Conservation (phyloP, 192 early-diverging fungal genomes). For the Dimargaris xerosporica region DNA sequence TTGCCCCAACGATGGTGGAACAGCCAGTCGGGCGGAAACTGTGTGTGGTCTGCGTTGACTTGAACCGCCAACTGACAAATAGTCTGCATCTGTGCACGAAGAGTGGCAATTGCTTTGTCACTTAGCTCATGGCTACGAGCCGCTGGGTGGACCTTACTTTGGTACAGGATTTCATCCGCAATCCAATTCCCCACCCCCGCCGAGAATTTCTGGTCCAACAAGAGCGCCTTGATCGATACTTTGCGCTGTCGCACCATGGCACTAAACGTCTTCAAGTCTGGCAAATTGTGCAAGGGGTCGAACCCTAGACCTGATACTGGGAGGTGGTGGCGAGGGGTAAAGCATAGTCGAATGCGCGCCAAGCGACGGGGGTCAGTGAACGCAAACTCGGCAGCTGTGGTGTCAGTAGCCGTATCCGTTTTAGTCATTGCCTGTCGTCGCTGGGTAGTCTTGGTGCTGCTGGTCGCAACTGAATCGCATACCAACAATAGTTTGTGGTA, state of each 20-base stretch:
- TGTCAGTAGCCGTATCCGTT: neutral
- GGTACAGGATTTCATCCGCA: constrained; percentile 69
- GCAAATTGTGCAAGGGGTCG: constrained; percentile 51
- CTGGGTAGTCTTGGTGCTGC: no score
- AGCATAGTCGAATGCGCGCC: constrained; percentile 42
- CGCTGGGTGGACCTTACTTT: constrained; percentile 51
- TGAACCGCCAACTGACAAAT: constrained; percentile 39
- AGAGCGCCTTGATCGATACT: constrained; percentile 50
- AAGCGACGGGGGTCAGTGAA: constrained; percentile 58
- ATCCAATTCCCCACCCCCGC: constrained; percentile 82
- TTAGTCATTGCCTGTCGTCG: no score
- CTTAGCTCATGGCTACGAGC: constrained; percentile 32
- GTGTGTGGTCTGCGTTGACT: constrained; percentile 46
- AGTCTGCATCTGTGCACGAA: constrained; percentile 30
- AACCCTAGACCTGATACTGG: constrained; percentile 56
- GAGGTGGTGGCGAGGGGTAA: constrained; percentile 25
- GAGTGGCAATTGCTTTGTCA: constrained; percentile 22
- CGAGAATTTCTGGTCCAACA: constrained; percentile 60
- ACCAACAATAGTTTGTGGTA: no score
- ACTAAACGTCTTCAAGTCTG: constrained; percentile 30
- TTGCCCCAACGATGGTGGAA: constrained; percentile 68
- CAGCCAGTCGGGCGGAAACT: constrained; percentile 59
- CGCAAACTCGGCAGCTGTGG: constrained; percentile 15
- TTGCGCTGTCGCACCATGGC: constrained; percentile 20
- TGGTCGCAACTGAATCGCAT: no score